These are phyloP conservation scores for Rossbeevera mucosa DNA, from an alignment of 768 basidiomycete species.

Conservation along the genomic window DNA sequence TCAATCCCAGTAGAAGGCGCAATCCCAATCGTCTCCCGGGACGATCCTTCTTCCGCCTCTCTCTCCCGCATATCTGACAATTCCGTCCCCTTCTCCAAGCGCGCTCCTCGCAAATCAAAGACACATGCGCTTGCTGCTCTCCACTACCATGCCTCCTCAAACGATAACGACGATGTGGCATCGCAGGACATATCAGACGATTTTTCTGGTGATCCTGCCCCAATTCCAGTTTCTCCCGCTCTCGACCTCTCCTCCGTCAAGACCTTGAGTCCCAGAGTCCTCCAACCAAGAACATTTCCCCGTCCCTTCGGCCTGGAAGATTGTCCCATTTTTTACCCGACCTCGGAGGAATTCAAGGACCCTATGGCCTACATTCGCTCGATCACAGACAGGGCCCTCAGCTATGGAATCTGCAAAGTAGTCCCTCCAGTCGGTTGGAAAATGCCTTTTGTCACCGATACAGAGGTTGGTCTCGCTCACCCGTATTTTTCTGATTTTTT, in stretches of 20 bases:
- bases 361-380: constrained; percentile 90
- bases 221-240: constrained; percentile 57
- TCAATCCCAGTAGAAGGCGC: constrained; percentile 77
- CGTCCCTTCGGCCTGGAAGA: constrained; percentile 85
- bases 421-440: constrained; percentile 91
- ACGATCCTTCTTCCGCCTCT: constrained; percentile 33
- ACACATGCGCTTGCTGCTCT: constrained; percentile 80
- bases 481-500: constrained; percentile 25
- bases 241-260: constrained; percentile 72
- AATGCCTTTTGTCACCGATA: constrained; percentile 94
- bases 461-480: constrained; percentile 60
- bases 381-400: constrained; percentile 63
- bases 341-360: constrained; percentile 87
- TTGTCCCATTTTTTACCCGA: constrained; percentile 87
- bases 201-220: constrained; percentile 45
- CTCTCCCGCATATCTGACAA: constrained; percentile 33
- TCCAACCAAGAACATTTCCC: constrained; percentile 34
- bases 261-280: constrained; percentile 50
- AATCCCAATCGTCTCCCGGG: constrained; percentile 53
- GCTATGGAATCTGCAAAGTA: constrained; percentile 93
- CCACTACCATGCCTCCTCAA: constrained; percentile 57
- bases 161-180: constrained; percentile 45
- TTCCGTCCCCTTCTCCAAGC: constrained; percentile 46
- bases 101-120: constrained; percentile 88
- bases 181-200: constrained; percentile 42